Evolutionary conservation across 768 basidiomycete genomes (phyloP), one percentile per base, ranked within the genome.

Genomic region (Rhizopogon vinicolor): DNA sequence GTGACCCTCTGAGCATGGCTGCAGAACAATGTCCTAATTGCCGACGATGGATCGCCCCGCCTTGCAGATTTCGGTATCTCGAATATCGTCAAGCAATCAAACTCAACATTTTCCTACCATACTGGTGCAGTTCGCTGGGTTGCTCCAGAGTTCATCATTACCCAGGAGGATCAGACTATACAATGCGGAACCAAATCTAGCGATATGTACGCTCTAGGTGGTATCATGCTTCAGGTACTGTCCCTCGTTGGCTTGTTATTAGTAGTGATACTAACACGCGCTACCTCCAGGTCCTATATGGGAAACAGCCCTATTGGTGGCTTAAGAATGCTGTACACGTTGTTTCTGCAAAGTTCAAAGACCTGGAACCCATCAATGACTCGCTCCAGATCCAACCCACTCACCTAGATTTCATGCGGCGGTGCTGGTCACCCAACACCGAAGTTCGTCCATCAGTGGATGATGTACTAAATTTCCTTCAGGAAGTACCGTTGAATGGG

Each of bases 341-440:
- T 7, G 35, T 64, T 9, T 45, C 66, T 25, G 62, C 62, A 1
- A 41, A 59, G 41, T 60, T 55, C 22, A 58, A 57, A 16, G 57
- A 54, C 3, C 43, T 55, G 25, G 48, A 58, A 44, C 64, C 46
- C 13, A 12, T 48, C 60, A 10, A 44, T 35, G 5, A 60, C 58
- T 29, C 60, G 58, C 8, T 40, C 42, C 0, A 49, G 41, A 2
- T 55, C 56, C 0, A 9, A n/a, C 2, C 45, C 63, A 6, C 44
- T 41, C 46, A 58, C 22, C 60, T 62, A 58, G 54, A 45, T 13
- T 68, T 68, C 33, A 62, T 66, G 50, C 57, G 62, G 40, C 39
- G 33, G 48, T 67, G 64, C 29, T 68, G 65, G 66, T 63, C 61
- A 14, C 69, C 70, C 43, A 65, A 62, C 16, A 44, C 33, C 16